Evolutionary conservation across 2,329 filamentous ascomycete species (phyloP), one percentile per base, ranked within the genome.

Genomic region (Sarocladiaceae sp.): DNA sequence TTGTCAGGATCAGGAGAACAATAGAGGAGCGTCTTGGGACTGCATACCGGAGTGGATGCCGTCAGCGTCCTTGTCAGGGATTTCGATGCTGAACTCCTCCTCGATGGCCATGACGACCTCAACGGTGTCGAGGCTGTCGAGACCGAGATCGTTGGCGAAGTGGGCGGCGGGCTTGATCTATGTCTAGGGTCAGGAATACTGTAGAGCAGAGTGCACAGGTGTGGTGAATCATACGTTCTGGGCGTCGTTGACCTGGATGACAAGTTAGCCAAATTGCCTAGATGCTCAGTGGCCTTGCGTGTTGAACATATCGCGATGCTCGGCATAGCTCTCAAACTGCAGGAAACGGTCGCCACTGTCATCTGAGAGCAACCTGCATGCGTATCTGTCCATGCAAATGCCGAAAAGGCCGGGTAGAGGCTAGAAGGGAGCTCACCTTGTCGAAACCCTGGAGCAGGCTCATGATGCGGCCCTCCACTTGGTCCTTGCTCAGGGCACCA

Each of bases 61-160:
- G 68, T 96, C 90, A 55, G 90, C 90, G 63, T 95, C 88, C 80
- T 95, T 95, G 73, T 96, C 90, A 57, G 90, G 90, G 60, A 96
- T 96, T 79, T 96, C 90, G 66, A 96, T 93, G 84, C 88, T 80
- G 63, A 82, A 81, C 60, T 82, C 74, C 72, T 98, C 93, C 80
- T 98, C 93, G 70, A 98, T 97, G 55, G 93, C 93, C 93, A 98
- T 98, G 59, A 98, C 93, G 55, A 98, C 93, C 78, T 98, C 93
- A 52, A 98, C 93, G 52, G 93, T 96, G 68, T 98, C 93, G 68
- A 98, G 80, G 72, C 86, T 94, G 75, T 98, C 93, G 60, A 98
- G 76, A 54, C 90, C 93, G 52, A 98, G 85, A 71, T 98, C 91
- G 68, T 96, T 97, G 64, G 88, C 79, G 72, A 98, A 98, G 79